Conservation (phyloP, 768 basidiomycete species). For the Pleurotus tuber-regium region DNA sequence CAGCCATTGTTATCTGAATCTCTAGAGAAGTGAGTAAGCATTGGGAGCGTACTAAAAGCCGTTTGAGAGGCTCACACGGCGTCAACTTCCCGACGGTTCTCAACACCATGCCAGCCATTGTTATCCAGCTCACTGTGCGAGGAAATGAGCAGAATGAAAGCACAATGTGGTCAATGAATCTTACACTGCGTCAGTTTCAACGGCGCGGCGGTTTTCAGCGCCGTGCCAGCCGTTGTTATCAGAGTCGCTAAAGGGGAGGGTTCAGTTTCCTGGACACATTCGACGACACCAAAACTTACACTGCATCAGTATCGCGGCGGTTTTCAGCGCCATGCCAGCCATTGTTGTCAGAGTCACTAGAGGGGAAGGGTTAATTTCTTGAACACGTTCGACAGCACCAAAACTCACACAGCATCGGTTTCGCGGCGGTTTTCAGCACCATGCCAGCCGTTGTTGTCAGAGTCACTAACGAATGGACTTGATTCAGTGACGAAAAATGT, state of each 20-base stretch:
- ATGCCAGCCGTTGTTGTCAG: not conserved
- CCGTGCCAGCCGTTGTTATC: not conserved
- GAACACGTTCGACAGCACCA: not conserved
- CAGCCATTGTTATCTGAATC: no score
- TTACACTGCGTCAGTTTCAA: not conserved
- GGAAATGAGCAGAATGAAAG: not conserved
- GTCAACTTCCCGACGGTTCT: not conserved
- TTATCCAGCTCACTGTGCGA: not conserved
- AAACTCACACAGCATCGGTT: not conserved
- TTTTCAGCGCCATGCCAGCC: not conserved
- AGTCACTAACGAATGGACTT: not conserved
- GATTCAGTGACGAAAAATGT: not conserved
- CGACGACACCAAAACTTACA: no score
- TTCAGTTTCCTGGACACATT: no score
- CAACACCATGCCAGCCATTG: not conserved
- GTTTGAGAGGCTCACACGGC: no score
- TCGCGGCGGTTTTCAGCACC: not conserved
- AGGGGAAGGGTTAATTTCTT: not conserved
- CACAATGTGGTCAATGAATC: not conserved
- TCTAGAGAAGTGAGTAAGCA: no score
- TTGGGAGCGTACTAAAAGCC: no score
- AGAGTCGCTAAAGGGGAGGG: not conserved
- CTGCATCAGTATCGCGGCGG: not conserved
- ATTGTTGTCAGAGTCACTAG: not conserved
- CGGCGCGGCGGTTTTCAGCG: not conserved